Evolutionary conservation across 2,329 filamentous ascomycete species (phyloP).

Genomic region (Ascocoryne sarcoides): DNA sequence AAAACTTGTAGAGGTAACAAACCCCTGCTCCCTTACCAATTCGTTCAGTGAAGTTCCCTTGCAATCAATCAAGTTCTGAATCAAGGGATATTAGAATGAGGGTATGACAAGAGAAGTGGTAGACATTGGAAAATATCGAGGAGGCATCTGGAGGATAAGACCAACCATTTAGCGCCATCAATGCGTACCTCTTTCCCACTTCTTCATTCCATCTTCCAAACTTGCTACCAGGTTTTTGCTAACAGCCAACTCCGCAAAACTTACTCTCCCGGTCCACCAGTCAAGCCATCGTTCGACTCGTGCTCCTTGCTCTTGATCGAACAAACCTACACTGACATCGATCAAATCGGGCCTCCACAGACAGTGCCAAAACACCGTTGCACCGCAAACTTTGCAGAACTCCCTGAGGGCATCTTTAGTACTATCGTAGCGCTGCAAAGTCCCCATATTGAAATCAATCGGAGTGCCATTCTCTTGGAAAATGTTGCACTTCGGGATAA

Average conservation of each 20-base stretch:
- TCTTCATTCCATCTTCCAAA: conserved; percentile 19
- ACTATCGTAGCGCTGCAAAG: conserved; percentile 45
- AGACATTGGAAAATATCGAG: no score
- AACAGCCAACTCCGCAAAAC: conserved; percentile 36
- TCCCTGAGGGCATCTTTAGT: conserved; percentile 45
- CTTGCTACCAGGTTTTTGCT: conserved; percentile 16
- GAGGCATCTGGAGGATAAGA: no score
- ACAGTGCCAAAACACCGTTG: conserved; percentile 55
- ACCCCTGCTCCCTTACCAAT: no score
- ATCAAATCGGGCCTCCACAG: conserved; percentile 44
- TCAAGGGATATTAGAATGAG: no score
- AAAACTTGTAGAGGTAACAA: no score
- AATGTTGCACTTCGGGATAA: conserved; percentile 53
- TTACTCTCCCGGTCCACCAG: conserved; percentile 51
- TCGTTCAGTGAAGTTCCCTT: no score
- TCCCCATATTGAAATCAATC: conserved; percentile 32
- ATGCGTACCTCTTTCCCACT: no score
- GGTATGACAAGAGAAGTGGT: no score
- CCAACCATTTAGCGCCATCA: no score
- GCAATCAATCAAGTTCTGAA: no score
- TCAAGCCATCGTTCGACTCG: conserved; percentile 51
- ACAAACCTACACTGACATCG: conserved; percentile 54
- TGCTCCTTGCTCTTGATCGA: conserved; percentile 42
- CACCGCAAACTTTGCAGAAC: conserved; percentile 55
- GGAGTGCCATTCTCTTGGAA: conserved; percentile 32